Evolutionary conservation across 352 stramenopile species (phyloP).

Genomic region (Pythium chondricola): DNA sequence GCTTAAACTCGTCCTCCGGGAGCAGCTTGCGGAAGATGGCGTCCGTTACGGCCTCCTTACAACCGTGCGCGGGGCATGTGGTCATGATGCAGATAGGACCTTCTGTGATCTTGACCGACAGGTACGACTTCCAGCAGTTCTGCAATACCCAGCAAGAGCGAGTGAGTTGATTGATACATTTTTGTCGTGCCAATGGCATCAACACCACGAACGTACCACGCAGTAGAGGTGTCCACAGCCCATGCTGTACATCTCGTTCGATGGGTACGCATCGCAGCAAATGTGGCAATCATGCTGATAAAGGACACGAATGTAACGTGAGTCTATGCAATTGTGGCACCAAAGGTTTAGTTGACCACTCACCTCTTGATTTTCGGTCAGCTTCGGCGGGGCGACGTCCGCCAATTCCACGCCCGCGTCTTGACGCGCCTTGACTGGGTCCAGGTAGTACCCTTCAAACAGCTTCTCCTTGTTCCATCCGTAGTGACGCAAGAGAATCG

Average conservation of each 20-base stretch:
- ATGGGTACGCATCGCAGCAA: constrained; percentile 91
- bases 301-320: constrained; percentile 2
- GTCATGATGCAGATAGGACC: constrained; percentile 91
- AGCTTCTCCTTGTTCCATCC: constrained; percentile 89
- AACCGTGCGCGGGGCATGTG: constrained; percentile 94
- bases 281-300: constrained; percentile 85
- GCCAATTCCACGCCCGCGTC: constrained; percentile 60
- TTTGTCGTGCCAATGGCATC: too few relatives aligned
- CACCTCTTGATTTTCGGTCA: constrained; percentile 37
- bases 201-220: constrained; percentile 54
- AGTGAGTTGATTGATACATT: too few relatives aligned
- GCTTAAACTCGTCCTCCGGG: constrained; percentile 60
- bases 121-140: constrained; percentile 82
- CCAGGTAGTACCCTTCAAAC: constrained; percentile 80
- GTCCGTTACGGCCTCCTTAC: constrained; percentile 86
- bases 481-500: constrained; percentile 79
- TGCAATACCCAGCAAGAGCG: too few relatives aligned
- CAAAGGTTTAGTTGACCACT: background rate
- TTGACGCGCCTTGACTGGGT: constrained; percentile 46
- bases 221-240: constrained; percentile 97
- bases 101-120: constrained; percentile 87
- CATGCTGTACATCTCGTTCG: constrained; percentile 40
- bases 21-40: constrained; percentile 69
- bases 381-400: constrained; percentile 25
- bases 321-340: background rate